Conservation (phyloP, 495 filamentous ascomycete species). For the Sordaria brevicollis region DNA sequence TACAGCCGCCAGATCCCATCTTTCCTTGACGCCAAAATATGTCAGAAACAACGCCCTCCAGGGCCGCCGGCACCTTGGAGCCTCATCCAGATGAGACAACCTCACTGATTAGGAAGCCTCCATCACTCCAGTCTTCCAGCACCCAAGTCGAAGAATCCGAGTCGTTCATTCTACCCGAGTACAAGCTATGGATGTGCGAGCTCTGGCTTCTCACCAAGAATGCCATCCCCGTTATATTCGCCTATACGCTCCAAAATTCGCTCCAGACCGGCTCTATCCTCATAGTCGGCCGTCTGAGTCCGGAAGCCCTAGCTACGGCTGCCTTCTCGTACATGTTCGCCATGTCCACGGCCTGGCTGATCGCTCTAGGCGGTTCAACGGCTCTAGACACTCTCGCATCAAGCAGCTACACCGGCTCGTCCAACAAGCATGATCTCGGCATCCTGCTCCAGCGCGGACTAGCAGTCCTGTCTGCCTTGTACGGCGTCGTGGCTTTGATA, state of each 20-base stretch:
- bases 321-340: slow-evolving; percentile 93
- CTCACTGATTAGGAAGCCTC: slow-evolving; percentile 36
- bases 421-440: slow-evolving; percentile 73
- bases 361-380: slow-evolving; percentile 85
- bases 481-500: slow-evolving; percentile 61
- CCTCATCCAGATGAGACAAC: slow-evolving; percentile 31
- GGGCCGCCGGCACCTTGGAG: slow-evolving; percentile 1
- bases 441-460: slow-evolving; percentile 74
- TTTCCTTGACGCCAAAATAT: background rate
- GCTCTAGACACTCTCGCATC: slow-evolving; percentile 84
- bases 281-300: slow-evolving; percentile 67
- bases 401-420: slow-evolving; percentile 75
- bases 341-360: slow-evolving; percentile 82
- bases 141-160: background rate
- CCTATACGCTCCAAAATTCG: slow-evolving; percentile 83
- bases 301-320: slow-evolving; percentile 70
- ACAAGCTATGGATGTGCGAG: slow-evolving; percentile 41
- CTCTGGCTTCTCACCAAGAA: slow-evolving; percentile 57
- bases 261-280: slow-evolving; percentile 79
- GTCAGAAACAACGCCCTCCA: background rate
- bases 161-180: background rate
- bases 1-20: background rate
- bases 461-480: slow-evolving; percentile 62
- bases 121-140: slow-evolving; percentile 2
- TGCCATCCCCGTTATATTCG: slow-evolving; percentile 74